These are phyloP conservation scores for Paecilomyces variotii DNA, from an alignment of 2,329 filamentous ascomycete species.

Conservation along the genomic window DNA sequence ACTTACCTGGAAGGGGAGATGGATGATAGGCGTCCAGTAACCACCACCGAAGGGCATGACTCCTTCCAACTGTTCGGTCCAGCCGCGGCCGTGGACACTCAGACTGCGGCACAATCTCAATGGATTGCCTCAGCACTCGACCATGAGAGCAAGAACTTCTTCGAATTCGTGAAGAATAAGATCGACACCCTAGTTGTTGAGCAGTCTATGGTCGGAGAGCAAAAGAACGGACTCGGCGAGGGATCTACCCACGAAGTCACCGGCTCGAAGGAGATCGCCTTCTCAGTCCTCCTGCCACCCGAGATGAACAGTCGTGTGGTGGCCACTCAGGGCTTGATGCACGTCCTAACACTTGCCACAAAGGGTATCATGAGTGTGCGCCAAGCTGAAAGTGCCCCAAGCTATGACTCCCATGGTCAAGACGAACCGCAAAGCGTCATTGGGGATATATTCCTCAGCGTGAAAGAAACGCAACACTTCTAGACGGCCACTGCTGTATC, in stretches of 20 bases:
- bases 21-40: constrained; percentile 14
- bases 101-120: constrained; percentile 39
- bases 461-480: constrained; percentile 8
- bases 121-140: constrained; percentile 48
- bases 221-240: background rate
- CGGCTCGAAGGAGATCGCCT: constrained; percentile 43
- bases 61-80: constrained; percentile 41
- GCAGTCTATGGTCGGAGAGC: background rate
- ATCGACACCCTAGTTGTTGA: constrained; percentile 26
- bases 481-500: background rate
- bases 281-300: constrained; percentile 62
- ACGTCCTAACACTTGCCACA: constrained; percentile 62
- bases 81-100: constrained; percentile 41
- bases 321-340: constrained; percentile 67
- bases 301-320: constrained; percentile 48
- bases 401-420: constrained; percentile 12
- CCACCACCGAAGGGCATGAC: constrained; percentile 9
- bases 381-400: constrained; percentile 44
- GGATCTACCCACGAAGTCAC: background rate
- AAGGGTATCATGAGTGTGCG: constrained; percentile 55
- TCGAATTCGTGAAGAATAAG: constrained; percentile 48
- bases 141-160: constrained; percentile 54
- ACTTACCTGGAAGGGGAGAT: constrained; percentile 27
- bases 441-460: constrained; percentile 21
- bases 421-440: constrained; percentile 4